These are phyloP conservation scores for Peronospora destructor DNA, from an alignment of 352 stramenopile species.

Conservation along the genomic window DNA sequence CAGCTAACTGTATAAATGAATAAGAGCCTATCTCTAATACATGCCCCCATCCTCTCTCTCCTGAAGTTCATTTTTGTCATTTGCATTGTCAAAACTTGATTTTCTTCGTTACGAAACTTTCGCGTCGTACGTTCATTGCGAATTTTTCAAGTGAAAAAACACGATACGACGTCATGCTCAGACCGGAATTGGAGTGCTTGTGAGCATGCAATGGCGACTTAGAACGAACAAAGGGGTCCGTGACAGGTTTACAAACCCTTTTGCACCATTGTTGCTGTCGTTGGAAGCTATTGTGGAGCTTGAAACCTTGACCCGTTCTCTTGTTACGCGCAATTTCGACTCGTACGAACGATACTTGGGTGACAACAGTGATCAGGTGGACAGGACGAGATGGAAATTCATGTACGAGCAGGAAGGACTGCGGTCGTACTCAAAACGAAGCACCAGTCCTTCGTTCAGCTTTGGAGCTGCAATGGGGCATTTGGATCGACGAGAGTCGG, in stretches of 20 bases:
- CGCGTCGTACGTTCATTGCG: no score
- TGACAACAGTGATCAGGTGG: slow-evolving; percentile 10
- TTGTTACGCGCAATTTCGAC: slow-evolving; percentile 26
- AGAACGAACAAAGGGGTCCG: slow-evolving; percentile 3
- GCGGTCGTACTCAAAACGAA: slow-evolving; percentile 27
- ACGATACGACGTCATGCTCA: no score
- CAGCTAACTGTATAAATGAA: no score
- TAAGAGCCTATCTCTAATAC: no score
- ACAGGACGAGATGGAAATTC: slow-evolving; percentile 29
- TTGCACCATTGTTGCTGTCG: slow-evolving; percentile 23
- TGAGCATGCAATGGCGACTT: no score
- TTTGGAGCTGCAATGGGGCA: slow-evolving; percentile 11
- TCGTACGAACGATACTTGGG: slow-evolving; percentile 31
- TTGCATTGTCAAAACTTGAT: no score
- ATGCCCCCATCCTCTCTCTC: no score
- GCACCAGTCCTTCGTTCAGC: slow-evolving; percentile 2
- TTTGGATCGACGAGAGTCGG: slow-evolving; percentile 10
- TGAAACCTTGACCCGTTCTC: slow-evolving; percentile 20
- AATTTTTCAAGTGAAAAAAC: no score
- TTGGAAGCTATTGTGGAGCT: slow-evolving; percentile 19
- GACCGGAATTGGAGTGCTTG: no score
- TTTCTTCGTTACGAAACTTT: no score
- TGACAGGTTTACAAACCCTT: slow-evolving; percentile 33
- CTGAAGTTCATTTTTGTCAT: no score
- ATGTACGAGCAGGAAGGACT: slow-evolving; percentile 28